phyloP scores from a whole-genome alignment of 2,329 filamentous ascomycete species.

The Aschersonia sp. region DNA sequence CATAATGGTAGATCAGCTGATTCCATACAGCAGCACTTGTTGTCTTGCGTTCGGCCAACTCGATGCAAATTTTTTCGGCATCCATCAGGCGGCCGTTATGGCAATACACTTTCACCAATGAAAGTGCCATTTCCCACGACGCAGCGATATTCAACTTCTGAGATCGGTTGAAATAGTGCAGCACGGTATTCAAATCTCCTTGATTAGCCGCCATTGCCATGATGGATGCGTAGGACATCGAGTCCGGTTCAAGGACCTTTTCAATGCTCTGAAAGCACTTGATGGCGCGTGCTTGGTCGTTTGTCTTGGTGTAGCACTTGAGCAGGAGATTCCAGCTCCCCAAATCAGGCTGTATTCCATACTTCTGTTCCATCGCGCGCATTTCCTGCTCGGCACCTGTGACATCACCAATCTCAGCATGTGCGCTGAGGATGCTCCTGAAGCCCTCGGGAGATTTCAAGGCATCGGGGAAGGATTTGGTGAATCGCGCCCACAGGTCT shows the following conservation, averaged over 20 bases:
- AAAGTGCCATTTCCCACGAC: conserved; percentile 43
- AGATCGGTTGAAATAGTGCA: conserved; percentile 50
- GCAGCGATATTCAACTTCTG: conserved; percentile 34
- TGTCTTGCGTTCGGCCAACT: conserved; percentile 36
- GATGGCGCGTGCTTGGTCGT: conserved; percentile 53
- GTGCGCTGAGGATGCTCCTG: conserved; percentile 52
- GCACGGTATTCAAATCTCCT: conserved; percentile 59
- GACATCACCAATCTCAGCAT: conserved; percentile 55
- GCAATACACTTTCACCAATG: conserved; percentile 54
- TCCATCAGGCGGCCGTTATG: conserved; percentile 20
- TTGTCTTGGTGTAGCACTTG: conserved; percentile 50
- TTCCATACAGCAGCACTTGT: conserved; percentile 61
- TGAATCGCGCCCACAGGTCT: conserved; percentile 29
- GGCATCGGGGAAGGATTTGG: conserved; percentile 18
- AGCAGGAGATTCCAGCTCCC: conserved; percentile 66
- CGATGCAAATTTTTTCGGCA: conserved; percentile 25
- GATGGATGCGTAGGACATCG: conserved; percentile 54
- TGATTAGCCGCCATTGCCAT: conserved; percentile 56
- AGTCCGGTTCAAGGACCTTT: conserved; percentile 36
- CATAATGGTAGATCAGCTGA: conserved; percentile 54
- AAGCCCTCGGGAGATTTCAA: conserved; percentile 23
- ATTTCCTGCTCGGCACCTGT: conserved; percentile 46
- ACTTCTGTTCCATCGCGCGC: conserved; percentile 39
- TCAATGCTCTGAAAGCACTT: conserved; percentile 47
- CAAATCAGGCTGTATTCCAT: conserved; percentile 40